Conservation (phyloP, 768 basidiomycete species). For the Rhizopogon rudus region DNA sequence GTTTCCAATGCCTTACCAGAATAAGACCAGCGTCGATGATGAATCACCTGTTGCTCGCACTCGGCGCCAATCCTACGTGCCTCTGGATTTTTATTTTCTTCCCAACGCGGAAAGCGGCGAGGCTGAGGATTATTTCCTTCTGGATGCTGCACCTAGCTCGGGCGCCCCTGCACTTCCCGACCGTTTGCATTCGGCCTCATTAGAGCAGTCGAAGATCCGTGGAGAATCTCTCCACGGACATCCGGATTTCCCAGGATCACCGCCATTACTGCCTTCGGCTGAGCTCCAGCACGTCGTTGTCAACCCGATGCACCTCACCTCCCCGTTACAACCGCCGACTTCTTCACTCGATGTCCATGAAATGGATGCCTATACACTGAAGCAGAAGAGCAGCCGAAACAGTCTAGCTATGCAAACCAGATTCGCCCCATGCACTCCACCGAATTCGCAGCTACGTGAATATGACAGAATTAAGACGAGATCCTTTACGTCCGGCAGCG, state of each 20-base stretch:
- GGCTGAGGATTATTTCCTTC: constrained; percentile 6
- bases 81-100: constrained; percentile 6
- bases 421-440: constrained; percentile 15
- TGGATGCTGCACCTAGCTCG: constrained; percentile 1
- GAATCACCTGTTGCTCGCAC: constrained; percentile 24
- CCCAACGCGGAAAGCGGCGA: constrained; percentile 7
- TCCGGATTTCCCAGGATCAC: constrained; percentile 20
- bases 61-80: constrained; percentile 7
- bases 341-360: neutral
- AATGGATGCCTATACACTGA: neutral
- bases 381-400: constrained; percentile 8
- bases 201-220: constrained; percentile 1
- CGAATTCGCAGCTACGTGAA: constrained; percentile 13
- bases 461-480: constrained; percentile 18
- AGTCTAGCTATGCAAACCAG: constrained; percentile 7
- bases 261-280: constrained; percentile 5
- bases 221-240: constrained; percentile 18
- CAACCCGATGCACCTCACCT: neutral
- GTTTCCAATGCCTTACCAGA: constrained; percentile 13
- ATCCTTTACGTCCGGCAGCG: constrained; percentile 19
- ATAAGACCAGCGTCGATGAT: constrained; percentile 3
- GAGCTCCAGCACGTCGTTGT: neutral
- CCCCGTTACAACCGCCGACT: neutral
- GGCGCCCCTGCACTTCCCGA: constrained; percentile 2
- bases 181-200: neutral